Percentiles rank a stretch among this genome's conserved stretches.
phyloP scores from a whole-genome alignment of 371 early-diverging fungal species.

The Actinomucor elegans region DNA sequence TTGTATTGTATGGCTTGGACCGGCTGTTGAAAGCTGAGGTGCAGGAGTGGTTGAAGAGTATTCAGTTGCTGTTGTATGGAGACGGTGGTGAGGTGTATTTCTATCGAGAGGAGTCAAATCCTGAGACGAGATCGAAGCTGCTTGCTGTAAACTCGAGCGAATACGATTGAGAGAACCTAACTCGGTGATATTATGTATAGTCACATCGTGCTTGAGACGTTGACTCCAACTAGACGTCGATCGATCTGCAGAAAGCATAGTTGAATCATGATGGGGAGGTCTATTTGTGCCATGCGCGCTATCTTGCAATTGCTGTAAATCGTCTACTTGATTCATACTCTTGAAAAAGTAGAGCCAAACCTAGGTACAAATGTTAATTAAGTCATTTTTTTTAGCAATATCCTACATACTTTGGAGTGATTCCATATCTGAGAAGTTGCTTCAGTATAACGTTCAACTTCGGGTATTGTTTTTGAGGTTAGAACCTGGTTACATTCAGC shows the following conservation, averaged over 20 bases:
- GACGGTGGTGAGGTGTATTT: background rate
- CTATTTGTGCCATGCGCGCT: constrained; percentile 18
- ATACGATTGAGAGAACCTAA: background rate
- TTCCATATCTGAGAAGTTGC: constrained; percentile 43
- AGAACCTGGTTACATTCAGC: constrained; percentile 49
- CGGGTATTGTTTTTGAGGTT: constrained; percentile 43
- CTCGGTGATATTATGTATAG: background rate
- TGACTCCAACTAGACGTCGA: background rate
- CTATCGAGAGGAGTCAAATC: background rate
- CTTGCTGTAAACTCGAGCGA: background rate
- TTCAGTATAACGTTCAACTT: constrained; percentile 46
- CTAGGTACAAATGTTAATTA: constrained; percentile 6
- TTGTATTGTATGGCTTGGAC: no score
- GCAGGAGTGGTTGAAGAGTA: no score
- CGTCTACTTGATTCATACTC: constrained; percentile 3
- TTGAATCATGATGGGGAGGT: constrained; percentile 11
- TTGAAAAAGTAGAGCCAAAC: constrained; percentile 36
- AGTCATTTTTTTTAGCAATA: no score
- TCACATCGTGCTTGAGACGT: background rate
- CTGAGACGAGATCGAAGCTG: background rate
- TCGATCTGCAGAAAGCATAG: background rate
- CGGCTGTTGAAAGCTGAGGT: no score
- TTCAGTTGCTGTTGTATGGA: no score
- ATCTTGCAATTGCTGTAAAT: no score
- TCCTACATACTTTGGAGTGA: constrained; percentile 38